Conservation (phyloP, 2,329 filamentous ascomycete species). For the Coniochaeta sp. region DNA sequence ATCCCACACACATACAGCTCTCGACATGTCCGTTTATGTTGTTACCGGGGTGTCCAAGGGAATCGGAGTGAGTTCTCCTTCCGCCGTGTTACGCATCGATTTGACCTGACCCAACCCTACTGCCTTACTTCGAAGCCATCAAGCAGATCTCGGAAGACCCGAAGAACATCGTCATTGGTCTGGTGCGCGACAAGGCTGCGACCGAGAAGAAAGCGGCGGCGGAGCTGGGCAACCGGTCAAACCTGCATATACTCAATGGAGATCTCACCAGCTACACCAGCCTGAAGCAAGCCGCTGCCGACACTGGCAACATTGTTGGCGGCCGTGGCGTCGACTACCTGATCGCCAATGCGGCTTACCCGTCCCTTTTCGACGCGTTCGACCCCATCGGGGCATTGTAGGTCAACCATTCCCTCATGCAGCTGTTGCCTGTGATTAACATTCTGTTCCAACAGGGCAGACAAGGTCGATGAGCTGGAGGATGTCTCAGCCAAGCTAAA, state of each 20-base stretch:
- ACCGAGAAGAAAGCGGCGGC: constrained; percentile 37
- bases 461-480: constrained; percentile 22
- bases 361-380: background rate
- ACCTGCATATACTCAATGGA: constrained; percentile 37
- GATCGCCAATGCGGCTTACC: constrained; percentile 39
- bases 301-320: background rate
- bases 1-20: too few species aligned
- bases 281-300: constrained; percentile 25
- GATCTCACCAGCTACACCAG: constrained; percentile 26
- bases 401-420: background rate
- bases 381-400: background rate
- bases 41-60: constrained; percentile 15
- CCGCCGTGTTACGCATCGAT: background rate
- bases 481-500: constrained; percentile 25
- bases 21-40: constrained; percentile 15
- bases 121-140: constrained; percentile 41
- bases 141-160: constrained; percentile 33
- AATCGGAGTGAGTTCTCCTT: constrained; percentile 14
- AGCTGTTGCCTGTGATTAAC: too few species aligned
- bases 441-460: background rate
- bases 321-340: constrained; percentile 40
- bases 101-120: too few species aligned
- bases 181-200: constrained; percentile 38
- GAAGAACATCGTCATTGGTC: constrained; percentile 36
- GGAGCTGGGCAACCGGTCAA: constrained; percentile 19